Evolutionary conservation across 2,329 filamentous ascomycete genomes (phyloP).

Genomic region (Penicillium rolfsii): DNA sequence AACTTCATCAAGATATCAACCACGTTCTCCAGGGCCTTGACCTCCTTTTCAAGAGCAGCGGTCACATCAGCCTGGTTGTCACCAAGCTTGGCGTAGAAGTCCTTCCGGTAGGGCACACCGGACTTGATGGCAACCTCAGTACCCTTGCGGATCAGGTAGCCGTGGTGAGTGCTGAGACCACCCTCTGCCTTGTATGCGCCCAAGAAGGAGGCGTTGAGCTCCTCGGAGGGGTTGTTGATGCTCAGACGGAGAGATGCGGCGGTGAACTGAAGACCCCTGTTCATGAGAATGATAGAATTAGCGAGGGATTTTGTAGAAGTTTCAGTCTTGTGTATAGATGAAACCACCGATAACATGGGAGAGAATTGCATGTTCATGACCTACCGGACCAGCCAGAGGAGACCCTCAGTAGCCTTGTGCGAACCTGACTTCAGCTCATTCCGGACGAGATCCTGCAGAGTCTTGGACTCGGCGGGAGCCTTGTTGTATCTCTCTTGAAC

Average conservation of each 20-base stretch:
- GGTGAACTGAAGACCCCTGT: constrained; percentile 91
- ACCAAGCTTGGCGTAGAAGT: constrained; percentile 87
- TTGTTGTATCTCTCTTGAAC: constrained; percentile 79
- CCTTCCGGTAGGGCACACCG: constrained; percentile 87
- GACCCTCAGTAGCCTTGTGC: constrained; percentile 83
- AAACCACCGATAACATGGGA: not conserved
- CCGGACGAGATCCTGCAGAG: constrained; percentile 78
- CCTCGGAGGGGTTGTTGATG: constrained; percentile 66
- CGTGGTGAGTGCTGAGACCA: constrained; percentile 66
- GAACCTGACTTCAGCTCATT: constrained; percentile 91
- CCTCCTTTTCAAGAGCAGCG: constrained; percentile 68
- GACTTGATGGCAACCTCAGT: constrained; percentile 92
- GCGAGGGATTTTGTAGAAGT: not conserved
- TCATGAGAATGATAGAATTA: not conserved
- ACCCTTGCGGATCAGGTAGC: constrained; percentile 78
- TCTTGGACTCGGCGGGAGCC: constrained; percentile 76
- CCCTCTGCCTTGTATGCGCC: constrained; percentile 63
- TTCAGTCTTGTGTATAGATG: not conserved
- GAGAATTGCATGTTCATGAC: constrained; percentile 27
- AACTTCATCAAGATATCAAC: constrained; percentile 75
- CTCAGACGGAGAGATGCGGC: constrained; percentile 80
- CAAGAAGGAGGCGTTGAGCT: constrained; percentile 86
- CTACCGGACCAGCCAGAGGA: constrained; percentile 88
- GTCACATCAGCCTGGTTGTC: constrained; percentile 58
- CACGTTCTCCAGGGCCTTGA: constrained; percentile 75